Conservation (phyloP, 2,329 filamentous ascomycete genomes). For the Colletotrichum eleusines region DNA sequence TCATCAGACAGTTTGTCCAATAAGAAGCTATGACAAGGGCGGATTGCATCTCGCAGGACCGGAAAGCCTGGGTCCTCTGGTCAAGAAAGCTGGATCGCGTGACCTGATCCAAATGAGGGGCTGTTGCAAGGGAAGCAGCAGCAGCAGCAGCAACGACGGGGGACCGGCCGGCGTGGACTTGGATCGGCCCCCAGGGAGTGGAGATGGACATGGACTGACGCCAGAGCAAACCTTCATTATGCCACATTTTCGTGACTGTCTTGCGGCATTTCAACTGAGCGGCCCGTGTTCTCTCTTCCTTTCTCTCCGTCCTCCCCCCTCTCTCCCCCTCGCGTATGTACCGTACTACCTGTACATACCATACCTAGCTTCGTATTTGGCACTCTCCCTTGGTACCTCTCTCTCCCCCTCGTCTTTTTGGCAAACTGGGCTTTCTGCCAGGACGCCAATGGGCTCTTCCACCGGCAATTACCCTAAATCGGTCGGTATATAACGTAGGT, state of each 20-base stretch:
- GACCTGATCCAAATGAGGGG: conserved; percentile 43
- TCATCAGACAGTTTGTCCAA: conserved; percentile 41
- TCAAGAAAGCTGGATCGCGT: conserved; percentile 42
- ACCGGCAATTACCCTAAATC: no score
- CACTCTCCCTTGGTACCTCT: not conserved
- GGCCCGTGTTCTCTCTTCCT: not conserved
- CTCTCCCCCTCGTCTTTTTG: not conserved
- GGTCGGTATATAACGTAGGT: not conserved
- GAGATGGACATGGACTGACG: conserved; percentile 37
- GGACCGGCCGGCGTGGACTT: conserved; percentile 28
- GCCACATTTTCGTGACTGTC: conserved; percentile 24
- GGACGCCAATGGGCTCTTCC: not conserved
- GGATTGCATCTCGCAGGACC: conserved; percentile 24
- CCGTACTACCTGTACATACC: not conserved
- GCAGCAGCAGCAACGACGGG: conserved; percentile 14
- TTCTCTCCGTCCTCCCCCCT: no score
- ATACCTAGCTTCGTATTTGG: not conserved
- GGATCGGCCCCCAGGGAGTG: conserved; percentile 10
- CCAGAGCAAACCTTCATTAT: conserved; percentile 38
- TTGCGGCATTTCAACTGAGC: conserved; percentile 1
- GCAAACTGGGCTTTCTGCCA: no score
- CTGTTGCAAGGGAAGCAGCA: conserved; percentile 37
- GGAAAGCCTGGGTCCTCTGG: conserved; percentile 30
- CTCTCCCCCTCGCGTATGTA: not conserved
- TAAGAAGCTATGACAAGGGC: conserved; percentile 25